phyloP scores from a whole-genome alignment of 1,284 basidiomycete genomes.

The Apiotrichum sp. region DNA sequence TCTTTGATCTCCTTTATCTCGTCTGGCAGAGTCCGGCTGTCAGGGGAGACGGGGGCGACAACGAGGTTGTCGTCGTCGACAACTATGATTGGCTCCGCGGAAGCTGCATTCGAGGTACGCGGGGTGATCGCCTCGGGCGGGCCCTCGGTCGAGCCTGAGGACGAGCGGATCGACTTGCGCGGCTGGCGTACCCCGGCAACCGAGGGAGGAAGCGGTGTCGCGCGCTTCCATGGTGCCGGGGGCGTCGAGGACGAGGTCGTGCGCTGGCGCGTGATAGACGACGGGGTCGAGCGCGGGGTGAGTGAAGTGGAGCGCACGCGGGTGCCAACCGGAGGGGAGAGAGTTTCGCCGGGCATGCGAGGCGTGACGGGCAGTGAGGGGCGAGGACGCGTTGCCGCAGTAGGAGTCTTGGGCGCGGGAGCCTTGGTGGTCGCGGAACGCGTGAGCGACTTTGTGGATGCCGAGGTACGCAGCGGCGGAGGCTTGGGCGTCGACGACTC shows the following conservation, averaged over 20 bases:
- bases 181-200: constrained; percentile 14
- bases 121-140: constrained; percentile 29
- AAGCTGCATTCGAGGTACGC: constrained; percentile 14
- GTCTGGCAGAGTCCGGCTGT: neutral
- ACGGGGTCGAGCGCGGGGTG: constrained; percentile 4
- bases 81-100: constrained; percentile 21
- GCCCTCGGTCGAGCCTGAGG: constrained; percentile 31
- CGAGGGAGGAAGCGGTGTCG: constrained; percentile 13
- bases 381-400: constrained; percentile 1
- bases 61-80: constrained; percentile 23
- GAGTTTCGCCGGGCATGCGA: constrained; percentile 2
- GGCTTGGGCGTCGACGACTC: neutral
- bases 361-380: constrained; percentile 1
- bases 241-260: constrained; percentile 6
- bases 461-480: neutral
- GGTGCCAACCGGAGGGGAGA: neutral
- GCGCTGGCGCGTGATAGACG: constrained; percentile 5
- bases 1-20: neutral
- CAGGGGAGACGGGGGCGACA: neutral
- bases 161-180: constrained; percentile 19
- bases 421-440: neutral
- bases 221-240: constrained; percentile 17
- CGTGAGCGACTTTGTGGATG: constrained; percentile 4
- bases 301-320: constrained; percentile 11
- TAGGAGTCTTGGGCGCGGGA: neutral